Conservation (phyloP, 1,139 yeast species). For the Scheffersomyces lignicola region DNA sequence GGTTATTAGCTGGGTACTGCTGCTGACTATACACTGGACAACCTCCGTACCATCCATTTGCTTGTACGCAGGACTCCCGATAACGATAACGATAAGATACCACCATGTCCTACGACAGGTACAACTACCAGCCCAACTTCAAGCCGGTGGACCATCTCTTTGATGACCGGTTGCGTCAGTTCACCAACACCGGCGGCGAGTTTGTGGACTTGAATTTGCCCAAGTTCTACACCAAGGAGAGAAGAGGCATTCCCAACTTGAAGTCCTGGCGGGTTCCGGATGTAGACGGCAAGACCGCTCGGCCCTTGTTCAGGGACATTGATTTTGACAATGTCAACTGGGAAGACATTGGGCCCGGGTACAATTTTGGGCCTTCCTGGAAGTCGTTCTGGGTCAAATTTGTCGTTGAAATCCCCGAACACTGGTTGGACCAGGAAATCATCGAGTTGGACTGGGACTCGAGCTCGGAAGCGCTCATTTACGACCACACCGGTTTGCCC, state of each 20-base stretch:
- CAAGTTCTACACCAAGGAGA: constrained; percentile 67
- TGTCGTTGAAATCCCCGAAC: constrained; percentile 57
- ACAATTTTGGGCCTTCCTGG: constrained; percentile 94
- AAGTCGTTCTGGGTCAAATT: constrained; percentile 92
- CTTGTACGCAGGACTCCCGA: too few relatives aligned
- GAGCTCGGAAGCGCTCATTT: constrained; percentile 81
- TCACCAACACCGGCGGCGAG: constrained; percentile 70
- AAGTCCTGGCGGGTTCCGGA: constrained; percentile 69
- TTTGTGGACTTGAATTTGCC: constrained; percentile 74
- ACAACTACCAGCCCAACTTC: constrained; percentile 69
- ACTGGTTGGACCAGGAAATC: constrained; percentile 52
- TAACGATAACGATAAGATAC: too few relatives aligned
- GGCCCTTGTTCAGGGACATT: constrained; percentile 79
- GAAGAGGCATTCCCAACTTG: constrained; percentile 50
- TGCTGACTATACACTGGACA: too few relatives aligned
- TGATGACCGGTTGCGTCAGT: constrained; percentile 78
- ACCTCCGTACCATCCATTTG: too few relatives aligned
- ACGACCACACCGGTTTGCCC: constrained; percentile 64
- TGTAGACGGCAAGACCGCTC: constrained; percentile 44
- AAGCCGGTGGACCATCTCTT: constrained; percentile 81
- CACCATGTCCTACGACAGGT: constrained; percentile 23
- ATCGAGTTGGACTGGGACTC: constrained; percentile 85
- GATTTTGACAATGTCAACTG: constrained; percentile 43
- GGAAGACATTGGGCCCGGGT: constrained; percentile 65
- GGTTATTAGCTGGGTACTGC: too few relatives aligned